These are phyloP conservation scores for Jaltomata sinuosa DNA, from an alignment of 257 asterid genomes.

Conservation along the genomic window DNA sequence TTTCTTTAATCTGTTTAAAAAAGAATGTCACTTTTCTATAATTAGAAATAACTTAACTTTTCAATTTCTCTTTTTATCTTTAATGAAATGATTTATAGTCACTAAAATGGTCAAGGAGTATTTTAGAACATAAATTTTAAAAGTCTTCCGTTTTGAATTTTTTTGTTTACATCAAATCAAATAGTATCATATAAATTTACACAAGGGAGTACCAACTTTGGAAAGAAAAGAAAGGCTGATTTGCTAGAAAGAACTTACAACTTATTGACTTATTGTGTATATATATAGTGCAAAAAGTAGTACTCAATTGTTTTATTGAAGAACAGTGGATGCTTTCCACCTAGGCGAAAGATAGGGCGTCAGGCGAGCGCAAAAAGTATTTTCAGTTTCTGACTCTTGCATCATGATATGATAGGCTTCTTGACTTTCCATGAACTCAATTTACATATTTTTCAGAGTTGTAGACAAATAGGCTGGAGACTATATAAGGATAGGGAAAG, in stretches of 20 bases:
- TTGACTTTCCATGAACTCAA: neutral
- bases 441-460: neutral
- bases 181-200: too few species aligned
- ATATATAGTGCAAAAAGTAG: neutral
- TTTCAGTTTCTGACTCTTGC: neutral
- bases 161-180: too few species aligned
- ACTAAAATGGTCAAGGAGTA: too few species aligned
- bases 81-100: too few species aligned
- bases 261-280: neutral
- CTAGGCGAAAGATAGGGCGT: too few species aligned
- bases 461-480: neutral
- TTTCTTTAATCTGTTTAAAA: neutral
- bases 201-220: too few species aligned
- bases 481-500: neutral
- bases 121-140: too few species aligned
- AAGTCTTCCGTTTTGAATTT: too few species aligned
- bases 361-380: too few species aligned
- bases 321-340: neutral
- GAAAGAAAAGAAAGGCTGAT: neutral
- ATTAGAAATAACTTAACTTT: too few species aligned
- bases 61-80: too few species aligned
- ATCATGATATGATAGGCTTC: neutral
- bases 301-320: neutral
- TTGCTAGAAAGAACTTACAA: neutral
- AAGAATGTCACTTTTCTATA: too few species aligned